These are phyloP conservation scores for Fusarium veterinarium DNA, from an alignment of 2,329 filamentous ascomycete species.

Conservation along the genomic window DNA sequence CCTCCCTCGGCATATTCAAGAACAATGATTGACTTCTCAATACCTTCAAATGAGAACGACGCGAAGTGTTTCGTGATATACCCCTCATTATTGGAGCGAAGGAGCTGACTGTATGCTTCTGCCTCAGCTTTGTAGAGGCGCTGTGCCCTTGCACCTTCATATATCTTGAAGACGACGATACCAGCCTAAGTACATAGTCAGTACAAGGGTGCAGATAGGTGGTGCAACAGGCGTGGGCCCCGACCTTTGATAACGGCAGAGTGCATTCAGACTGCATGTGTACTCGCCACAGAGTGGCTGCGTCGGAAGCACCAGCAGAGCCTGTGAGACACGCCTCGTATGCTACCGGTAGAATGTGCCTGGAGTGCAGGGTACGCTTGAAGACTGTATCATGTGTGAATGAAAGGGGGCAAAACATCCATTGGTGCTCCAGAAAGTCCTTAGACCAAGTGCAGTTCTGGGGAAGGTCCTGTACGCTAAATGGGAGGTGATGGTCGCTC, in stretches of 20 bases:
- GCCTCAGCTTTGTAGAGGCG: neutral
- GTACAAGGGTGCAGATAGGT: too few species aligned
- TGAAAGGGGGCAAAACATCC: conserved; percentile 18
- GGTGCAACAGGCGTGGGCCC: too few species aligned
- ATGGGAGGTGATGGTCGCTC: neutral
- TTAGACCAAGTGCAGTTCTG: neutral
- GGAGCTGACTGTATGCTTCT: neutral
- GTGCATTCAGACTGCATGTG: neutral
- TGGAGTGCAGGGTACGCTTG: neutral
- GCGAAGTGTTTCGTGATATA: conserved; percentile 1
- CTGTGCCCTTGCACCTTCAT: neutral
- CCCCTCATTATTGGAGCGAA: accelerated
- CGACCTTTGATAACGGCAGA: neutral
- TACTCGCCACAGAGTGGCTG: neutral
- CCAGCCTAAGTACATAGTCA: neutral
- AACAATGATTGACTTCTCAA: neutral
- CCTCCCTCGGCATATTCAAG: conserved; percentile 10
- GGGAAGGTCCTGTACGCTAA: neutral
- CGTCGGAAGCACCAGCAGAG: neutral
- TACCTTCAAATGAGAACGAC: conserved; percentile 6
- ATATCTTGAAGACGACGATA: conserved; percentile 21
- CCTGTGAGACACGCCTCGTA: neutral
- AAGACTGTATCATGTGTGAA: neutral
- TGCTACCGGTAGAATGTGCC: conserved; percentile 1
- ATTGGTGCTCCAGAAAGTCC: neutral